Evolutionary conservation across 108 stramenopile species (phyloP), one percentile per base, ranked within the genome.

Genomic region (Nitzschia putrida): DNA sequence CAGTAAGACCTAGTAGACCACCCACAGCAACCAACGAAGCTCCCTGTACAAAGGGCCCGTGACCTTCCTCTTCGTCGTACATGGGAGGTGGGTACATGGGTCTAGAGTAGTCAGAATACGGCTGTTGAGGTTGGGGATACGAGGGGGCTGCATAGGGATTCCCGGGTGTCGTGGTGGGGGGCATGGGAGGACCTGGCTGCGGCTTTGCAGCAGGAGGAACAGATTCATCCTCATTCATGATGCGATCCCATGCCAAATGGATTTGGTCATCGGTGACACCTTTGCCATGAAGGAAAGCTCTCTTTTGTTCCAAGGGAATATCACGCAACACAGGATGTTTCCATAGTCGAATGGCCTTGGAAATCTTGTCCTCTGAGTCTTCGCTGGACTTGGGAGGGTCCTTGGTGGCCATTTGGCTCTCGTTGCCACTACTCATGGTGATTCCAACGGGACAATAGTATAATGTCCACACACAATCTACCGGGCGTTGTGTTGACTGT

Each of bases 1-100:
- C 84, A 1, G 75, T 74, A 44, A 85, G 45, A 3, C 84, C 84
- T 8, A 85, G 34, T 11, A 77, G 44, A 4, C 80, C 73, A 37
- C 84, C 84, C 21, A 78, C 63, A 8, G 81, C 50, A 29, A 80
- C 61, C 20, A 73, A 44, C 7, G 73, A 71, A 29, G 56, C 42
- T 5, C 69, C 72, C 18, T 65, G 64, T 16, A 76, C 56, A n/a
- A 71, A 56, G 21, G 64, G 37, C 39, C 63, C 44, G 0, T 66
- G 49, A 21, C 59, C 64, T 22, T 69, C 79, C 0, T 64, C 64
- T n/a, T 69, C 61, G 8, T 63, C 66, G 4, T 72, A 29, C 9
- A 25, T 26, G 21, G 61, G 61, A 5, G 42, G 56, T 54, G n/a
- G 4, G 23, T 25, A 26, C 16, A 10, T n/a, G 8, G 44, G 57